Conservation (phyloP, 495 filamentous ascomycete species). For the Tuber brumale region DNA sequence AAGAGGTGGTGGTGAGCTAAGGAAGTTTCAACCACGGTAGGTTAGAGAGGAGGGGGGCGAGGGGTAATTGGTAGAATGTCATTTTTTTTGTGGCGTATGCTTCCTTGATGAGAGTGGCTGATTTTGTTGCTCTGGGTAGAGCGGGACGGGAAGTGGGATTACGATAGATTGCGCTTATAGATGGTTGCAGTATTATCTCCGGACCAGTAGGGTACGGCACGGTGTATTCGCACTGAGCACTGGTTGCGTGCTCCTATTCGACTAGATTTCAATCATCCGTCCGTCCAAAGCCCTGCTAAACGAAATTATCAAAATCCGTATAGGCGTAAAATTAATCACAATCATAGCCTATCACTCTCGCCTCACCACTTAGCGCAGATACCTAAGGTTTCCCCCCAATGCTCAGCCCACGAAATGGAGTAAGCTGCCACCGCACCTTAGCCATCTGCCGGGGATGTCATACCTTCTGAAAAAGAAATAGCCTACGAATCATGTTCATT, state of each 20-base stretch:
- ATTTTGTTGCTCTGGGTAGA: neutral
- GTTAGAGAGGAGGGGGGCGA: neutral
- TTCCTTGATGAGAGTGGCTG: neutral
- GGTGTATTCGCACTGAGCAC: neutral
- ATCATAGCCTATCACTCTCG: neutral
- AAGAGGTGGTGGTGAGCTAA: conserved; percentile 11
- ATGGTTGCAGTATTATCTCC: neutral
- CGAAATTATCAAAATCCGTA: neutral
- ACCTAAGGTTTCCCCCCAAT: neutral
- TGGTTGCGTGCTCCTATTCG: neutral
- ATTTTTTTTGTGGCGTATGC: neutral
- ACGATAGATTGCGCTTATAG: neutral
- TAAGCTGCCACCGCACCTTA: neutral
- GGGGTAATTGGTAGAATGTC: neutral
- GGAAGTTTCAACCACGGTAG: neutral
- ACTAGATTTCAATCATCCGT: neutral
- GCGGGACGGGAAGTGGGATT: neutral
- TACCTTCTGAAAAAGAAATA: neutral
- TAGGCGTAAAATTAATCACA: neutral
- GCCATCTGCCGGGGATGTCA: neutral
- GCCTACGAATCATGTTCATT: neutral
- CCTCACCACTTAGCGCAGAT: neutral
- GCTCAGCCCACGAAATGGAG: neutral
- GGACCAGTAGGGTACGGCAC: neutral
- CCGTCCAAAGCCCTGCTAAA: too few relatives aligned